Base-by-base conservation (phyloP, 208 protist genomes). In the Herpetomonas tarakana region DNA sequence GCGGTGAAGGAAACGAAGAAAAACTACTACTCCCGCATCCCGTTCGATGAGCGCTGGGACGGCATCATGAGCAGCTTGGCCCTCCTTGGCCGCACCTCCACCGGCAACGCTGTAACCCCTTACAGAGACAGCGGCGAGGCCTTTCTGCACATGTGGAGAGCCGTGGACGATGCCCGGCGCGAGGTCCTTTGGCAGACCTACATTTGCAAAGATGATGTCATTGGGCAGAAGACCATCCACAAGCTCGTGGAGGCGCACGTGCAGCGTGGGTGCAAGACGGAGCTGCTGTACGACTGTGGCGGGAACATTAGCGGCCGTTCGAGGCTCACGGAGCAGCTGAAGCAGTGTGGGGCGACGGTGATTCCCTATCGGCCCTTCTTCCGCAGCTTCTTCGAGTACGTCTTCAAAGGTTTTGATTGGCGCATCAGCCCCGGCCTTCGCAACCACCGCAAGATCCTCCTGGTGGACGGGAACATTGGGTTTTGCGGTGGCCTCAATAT, bases 401-500 rank as follows among this genome's bases (percentile, higher is more conserved):
- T 93, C 19, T 71, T 80, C 22, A 56, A 63, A 11, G 85, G 83
- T 22, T 81, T 93, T 31, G 80, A 87, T 62, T 94, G 83, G 85
- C 50, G 68, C 25, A 75, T 66, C 38, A 95, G 91, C 55, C 91
- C 91, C 4, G 89, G 74, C 3, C 73, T 97, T 19, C 79, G 93
- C 52, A 96, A 97, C 59, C 93, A 97, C 58, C 76, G 91, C 29
- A 97, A 97, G 65, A 94, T 96, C 21, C 71, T 96, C 14, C 30
- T 97, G 22, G 79, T 93, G 11, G 93, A 97, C 70, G 55, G 64
- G 4, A 24, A 35, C 21, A 78, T 92, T 52, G 93, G 89, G n/a
- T 96, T 92, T 38, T 92, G 83, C 62, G 93, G 93, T n/a, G 93
- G 93, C 14, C 63, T 97, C 11, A 97, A 97, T 67, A 77, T 97